phyloP scores from a whole-genome alignment of 2,329 filamentous ascomycete genomes.

The Aspergillus clavatus region DNA sequence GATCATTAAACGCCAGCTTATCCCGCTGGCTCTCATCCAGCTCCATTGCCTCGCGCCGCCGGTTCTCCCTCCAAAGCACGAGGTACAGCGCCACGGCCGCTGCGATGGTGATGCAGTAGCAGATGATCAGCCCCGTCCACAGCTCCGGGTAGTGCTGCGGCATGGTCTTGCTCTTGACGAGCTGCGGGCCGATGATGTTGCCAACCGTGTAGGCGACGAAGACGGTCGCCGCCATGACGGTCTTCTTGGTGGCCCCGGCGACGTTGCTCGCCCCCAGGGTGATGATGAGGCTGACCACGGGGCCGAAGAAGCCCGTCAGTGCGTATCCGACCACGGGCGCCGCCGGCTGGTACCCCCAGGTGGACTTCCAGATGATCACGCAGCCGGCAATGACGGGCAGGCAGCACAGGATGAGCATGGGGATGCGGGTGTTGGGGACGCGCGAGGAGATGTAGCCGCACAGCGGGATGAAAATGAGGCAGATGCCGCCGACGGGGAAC shows the following conservation, averaged over 20 bases:
- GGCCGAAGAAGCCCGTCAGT: slow-evolving; percentile 68
- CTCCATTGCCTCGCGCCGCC: slow-evolving; percentile 43
- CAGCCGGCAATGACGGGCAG: slow-evolving; percentile 71
- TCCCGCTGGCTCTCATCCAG: slow-evolving; percentile 59
- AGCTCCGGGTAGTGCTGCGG: slow-evolving; percentile 63
- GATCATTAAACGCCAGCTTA: slow-evolving; percentile 61
- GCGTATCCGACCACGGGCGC: slow-evolving; percentile 67
- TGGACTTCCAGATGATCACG: slow-evolving; percentile 66
- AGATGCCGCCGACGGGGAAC: slow-evolving; percentile 68
- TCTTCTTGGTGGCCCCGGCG: slow-evolving; percentile 72
- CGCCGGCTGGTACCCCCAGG: slow-evolving; percentile 59
- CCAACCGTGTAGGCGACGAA: slow-evolving; percentile 73
- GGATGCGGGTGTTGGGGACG: slow-evolving; percentile 59
- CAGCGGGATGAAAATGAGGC: slow-evolving; percentile 60
- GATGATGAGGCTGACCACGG: slow-evolving; percentile 61
- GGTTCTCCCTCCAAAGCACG: slow-evolving; percentile 58
- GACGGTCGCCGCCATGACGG: slow-evolving; percentile 66
- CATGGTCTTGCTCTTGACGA: slow-evolving; percentile 64
- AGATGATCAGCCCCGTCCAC: slow-evolving; percentile 65
- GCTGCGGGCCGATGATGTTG: slow-evolving; percentile 70
- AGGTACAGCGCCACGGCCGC: slow-evolving; percentile 54
- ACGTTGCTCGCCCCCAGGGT: slow-evolving; percentile 62
- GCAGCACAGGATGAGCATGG: slow-evolving; percentile 62
- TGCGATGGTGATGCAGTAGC: slow-evolving; percentile 63
- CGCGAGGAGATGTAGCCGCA: slow-evolving; percentile 61